A percentile compares a stretch with the other conserved stretches of the same genome.
These are phyloP conservation scores for Starmerella gropengiesseri DNA, from an alignment of 805 yeast genomes.

Conservation along the genomic window DNA sequence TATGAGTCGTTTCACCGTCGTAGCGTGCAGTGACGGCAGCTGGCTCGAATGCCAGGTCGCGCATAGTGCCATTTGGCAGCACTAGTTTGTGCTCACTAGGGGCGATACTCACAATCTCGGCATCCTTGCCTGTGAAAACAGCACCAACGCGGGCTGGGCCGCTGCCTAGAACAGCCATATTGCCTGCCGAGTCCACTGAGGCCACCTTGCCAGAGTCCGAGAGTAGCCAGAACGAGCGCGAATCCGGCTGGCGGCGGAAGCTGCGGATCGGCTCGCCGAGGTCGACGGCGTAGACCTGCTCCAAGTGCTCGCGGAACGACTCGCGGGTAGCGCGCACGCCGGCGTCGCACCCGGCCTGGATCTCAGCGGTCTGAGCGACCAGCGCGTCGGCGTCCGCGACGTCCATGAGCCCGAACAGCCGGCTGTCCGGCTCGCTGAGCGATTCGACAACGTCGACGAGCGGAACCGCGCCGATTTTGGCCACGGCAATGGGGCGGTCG, in stretches of 20 bases:
- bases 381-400: background rate
- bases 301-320: too few relatives aligned
- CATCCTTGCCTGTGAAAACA: conserved; percentile 1
- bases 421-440: background rate
- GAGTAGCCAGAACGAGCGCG: background rate
- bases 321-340: background rate
- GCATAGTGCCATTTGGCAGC: background rate
- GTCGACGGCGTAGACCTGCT: background rate
- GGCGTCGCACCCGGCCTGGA: too few relatives aligned
- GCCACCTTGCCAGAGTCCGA: conserved; percentile 5
- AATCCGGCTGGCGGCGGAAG: background rate
- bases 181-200: background rate
- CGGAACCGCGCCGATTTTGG: conserved; percentile 1
- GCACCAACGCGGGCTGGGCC: background rate
- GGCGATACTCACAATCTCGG: conserved; percentile 3
- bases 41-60: conserved; percentile 11
- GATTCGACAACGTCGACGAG: background rate
- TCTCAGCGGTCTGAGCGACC: background rate
- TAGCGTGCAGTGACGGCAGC: conserved; percentile 4
- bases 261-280: background rate
- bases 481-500: conserved; percentile 19
- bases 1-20: background rate
- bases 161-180: background rate
- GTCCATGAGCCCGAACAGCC: conserved; percentile 3
- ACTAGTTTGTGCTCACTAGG: background rate